phyloP scores from a whole-genome alignment of 768 basidiomycete genomes.

The Punctularia strigosozonata region DNA sequence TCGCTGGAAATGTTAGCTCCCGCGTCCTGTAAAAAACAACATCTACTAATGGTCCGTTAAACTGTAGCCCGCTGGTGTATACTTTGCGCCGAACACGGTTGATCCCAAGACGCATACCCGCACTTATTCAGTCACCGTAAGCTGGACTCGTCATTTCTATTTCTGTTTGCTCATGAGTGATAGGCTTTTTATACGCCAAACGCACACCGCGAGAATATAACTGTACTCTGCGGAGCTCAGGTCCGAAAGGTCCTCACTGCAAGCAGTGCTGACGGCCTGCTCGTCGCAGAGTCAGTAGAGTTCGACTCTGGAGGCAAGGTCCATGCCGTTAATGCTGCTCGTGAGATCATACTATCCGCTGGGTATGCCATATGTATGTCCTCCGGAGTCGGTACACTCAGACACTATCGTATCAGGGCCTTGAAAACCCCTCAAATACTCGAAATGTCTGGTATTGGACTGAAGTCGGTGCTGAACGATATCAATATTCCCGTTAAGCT shows the following conservation, averaged over 20 bases:
- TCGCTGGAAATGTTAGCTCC: constrained; percentile 10
- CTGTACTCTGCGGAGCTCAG: constrained; percentile 6
- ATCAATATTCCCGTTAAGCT: constrained; percentile 26
- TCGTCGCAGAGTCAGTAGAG: constrained; percentile 13
- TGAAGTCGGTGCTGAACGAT: constrained; percentile 23
- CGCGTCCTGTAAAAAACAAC: background rate
- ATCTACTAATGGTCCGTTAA: background rate
- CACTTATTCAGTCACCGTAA: background rate
- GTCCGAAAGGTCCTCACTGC: constrained; percentile 8
- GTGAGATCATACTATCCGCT: constrained; percentile 31
- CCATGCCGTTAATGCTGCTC: constrained; percentile 21
- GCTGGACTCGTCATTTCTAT: background rate
- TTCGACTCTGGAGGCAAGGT: constrained; percentile 16
- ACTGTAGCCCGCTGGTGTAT: background rate
- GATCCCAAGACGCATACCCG: background rate
- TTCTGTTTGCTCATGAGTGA: background rate
- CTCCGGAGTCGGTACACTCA: background rate
- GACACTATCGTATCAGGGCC: constrained; percentile 14
- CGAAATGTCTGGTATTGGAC: constrained; percentile 48
- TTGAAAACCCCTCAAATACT: constrained; percentile 39
- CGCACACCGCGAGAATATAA: background rate
- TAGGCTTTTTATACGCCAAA: background rate
- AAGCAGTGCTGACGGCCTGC: too few relatives aligned
- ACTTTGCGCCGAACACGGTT: background rate
- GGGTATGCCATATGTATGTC: constrained; percentile 19